These are phyloP conservation scores for Ambrosia artemisiifolia DNA, from an alignment of 129 eudicot genomes.

Conservation along the genomic window DNA sequence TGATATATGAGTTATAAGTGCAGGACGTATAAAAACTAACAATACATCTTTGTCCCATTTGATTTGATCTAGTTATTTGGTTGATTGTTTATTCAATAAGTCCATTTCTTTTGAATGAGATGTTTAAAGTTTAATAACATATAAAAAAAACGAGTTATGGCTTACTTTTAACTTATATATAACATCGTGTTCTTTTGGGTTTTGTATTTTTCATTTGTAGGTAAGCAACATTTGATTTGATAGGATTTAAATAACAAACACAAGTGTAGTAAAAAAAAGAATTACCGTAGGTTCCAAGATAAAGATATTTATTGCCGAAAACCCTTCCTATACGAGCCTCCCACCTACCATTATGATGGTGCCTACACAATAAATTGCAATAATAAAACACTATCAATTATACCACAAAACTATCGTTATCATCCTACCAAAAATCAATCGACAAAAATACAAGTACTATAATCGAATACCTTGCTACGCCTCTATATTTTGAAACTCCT, in stretches of 20 bases:
- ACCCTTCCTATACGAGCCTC: slow-evolving; percentile 94
- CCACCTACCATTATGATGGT: slow-evolving; percentile 96
- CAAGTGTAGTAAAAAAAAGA: not conserved
- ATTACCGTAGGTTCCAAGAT: slow-evolving; percentile 81
- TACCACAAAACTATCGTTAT: not conserved
- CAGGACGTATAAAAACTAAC: not conserved
- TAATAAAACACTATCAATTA: not conserved
- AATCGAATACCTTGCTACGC: slow-evolving; percentile 74
- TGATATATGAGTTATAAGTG: too few relatives aligned
- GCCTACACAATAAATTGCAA: slow-evolving; percentile 49
- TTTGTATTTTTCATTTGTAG: slow-evolving; percentile 20
- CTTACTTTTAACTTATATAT: too few relatives aligned
- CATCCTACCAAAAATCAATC: not conserved
- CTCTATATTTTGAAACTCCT: slow-evolving; percentile 92
- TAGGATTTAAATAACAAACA: not conserved
- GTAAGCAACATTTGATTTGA: not conserved
- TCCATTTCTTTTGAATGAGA: slow-evolving; percentile 9
- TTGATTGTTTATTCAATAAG: not conserved
- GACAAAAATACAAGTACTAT: not conserved
- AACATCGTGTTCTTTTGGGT: not conserved
- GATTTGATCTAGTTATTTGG: not conserved
- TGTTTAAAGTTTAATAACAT: slow-evolving; percentile 9
- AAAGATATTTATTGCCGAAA: slow-evolving; percentile 80
- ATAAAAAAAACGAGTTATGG: not conserved
- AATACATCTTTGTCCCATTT: not conserved